Evolutionary conservation across 306 rosid genomes (phyloP).

Genomic region (Heteromeles arbutifolia): DNA sequence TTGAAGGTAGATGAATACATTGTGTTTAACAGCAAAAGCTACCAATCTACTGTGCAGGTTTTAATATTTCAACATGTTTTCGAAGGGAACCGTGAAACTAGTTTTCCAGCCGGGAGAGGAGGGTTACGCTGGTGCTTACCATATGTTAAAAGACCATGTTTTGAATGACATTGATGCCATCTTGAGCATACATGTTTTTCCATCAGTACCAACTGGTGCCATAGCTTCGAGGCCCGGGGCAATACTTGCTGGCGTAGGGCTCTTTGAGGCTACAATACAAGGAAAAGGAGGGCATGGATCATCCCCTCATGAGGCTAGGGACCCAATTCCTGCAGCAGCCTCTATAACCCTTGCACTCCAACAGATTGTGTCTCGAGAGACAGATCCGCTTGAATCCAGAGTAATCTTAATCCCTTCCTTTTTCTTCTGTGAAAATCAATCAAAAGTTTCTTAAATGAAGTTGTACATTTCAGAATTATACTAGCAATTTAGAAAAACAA

Average conservation of each 20-base stretch:
- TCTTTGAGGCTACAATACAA: constrained; percentile 27
- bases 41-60: neutral
- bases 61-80: neutral
- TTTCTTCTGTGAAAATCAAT: neutral
- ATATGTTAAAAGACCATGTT: constrained; percentile 28
- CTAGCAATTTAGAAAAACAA: neutral
- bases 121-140: constrained; percentile 45
- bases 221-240: constrained; percentile 38
- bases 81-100: constrained; percentile 40
- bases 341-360: constrained; percentile 32
- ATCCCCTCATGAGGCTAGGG: constrained; percentile 29
- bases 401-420: constrained; percentile 15
- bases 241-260: constrained; percentile 33
- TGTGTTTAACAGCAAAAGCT: neutral
- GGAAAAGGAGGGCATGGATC: constrained; percentile 45
- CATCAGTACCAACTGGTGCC: constrained; percentile 28
- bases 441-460: neutral
- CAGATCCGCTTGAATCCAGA: constrained; percentile 34
- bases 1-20: constrained; percentile 14
- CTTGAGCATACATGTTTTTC: constrained; percentile 32
- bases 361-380: constrained; percentile 41
- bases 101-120: constrained; percentile 46
- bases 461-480: neutral
- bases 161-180: constrained; percentile 33
- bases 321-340: constrained; percentile 33